Evolutionary conservation across 805 yeast genomes (phyloP), one percentile per base, ranked within the genome.

Genomic region (Danielia oregonensis): DNA sequence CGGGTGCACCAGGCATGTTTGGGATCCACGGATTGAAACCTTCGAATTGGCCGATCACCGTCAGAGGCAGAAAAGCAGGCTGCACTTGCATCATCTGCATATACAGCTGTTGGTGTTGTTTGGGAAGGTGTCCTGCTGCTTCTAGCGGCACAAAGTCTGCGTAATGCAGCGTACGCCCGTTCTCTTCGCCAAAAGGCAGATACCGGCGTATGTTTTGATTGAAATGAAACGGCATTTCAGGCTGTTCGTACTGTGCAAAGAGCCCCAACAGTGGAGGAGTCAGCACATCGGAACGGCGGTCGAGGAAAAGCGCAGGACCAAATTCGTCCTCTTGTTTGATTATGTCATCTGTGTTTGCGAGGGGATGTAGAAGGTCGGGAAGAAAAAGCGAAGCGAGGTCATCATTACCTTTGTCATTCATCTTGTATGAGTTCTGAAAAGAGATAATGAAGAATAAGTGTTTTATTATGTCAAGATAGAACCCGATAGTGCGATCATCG

Each of bases 301-400:
- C 33, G 8, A 13, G 28, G 22, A 16, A 24, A 17, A 24, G 7
- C 11, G 22, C 22, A 12, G 27, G 23, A 7, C 9, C 41, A 24
- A 26, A 39, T 16, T 42, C 46, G 22, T 19, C 22, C 30, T 48
- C 53, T 10, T 41, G 41, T 24, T 43, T 42, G 13, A 39, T 35
- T 14, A 15, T 15, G n/a, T 29, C 35, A 4, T 30, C 43, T 14
- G 30, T 31, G 26, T 33, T 30, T 17, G 41, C 33, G 19, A 46
- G 36, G 19, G 40, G 52, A 32, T 61, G 63, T 17, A 65, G 50
- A 24, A 63, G 56, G 36, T 65, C 70, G 2, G 70, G 70, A 19
- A 67, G 49, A 32, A 67, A 67, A 27, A 67, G 51, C 26, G 70
- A 56, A 29, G 71, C 62, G 15, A 67, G 52, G 44, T 67, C 72